phyloP scores from a whole-genome alignment of 208 protist genomes.

The Novymonas esmeraldas region DNA sequence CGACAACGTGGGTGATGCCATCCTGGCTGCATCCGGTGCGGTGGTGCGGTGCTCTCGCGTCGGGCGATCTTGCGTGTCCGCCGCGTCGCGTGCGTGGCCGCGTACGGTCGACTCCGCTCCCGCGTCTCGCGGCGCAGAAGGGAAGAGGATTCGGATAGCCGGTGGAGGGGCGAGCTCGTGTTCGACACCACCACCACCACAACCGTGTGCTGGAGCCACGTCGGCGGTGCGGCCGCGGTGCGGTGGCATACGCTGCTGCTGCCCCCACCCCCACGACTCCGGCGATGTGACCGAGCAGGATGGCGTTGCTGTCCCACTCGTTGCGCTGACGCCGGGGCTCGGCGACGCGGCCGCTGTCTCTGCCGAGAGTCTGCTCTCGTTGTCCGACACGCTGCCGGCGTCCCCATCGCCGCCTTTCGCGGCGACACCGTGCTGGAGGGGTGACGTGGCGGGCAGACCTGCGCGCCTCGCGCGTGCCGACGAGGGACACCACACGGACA shows the following conservation, averaged over 20 bases:
- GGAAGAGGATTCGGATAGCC: conserved; percentile 29
- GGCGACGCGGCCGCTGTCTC: not conserved
- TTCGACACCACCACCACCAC: too few relatives aligned
- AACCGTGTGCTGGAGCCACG: not conserved
- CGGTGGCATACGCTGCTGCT: not conserved
- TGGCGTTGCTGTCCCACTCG: not conserved
- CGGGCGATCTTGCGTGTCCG: not conserved
- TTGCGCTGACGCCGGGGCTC: conserved; percentile 1
- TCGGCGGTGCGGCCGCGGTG: not conserved
- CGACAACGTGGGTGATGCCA: not conserved
- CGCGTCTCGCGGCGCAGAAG: not conserved
- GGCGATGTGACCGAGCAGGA: not conserved
- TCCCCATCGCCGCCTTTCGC: not conserved
- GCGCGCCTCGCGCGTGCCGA: not conserved
- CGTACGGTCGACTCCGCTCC: not conserved
- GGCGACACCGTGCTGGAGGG: not conserved
- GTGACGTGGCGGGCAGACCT: not conserved
- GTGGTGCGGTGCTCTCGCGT: not conserved
- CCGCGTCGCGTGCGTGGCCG: not conserved
- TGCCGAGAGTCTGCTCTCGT: conserved; percentile 5
- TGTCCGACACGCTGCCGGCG: conserved; percentile 3
- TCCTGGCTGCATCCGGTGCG: not conserved
- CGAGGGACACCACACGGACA: conserved; percentile 3
- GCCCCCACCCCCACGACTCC: not conserved
- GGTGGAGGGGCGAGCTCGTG: conserved; percentile 17